Evolutionary conservation across 768 basidiomycete genomes (phyloP), one percentile per base, ranked within the genome.

Genomic region (Mycena maculata): DNA sequence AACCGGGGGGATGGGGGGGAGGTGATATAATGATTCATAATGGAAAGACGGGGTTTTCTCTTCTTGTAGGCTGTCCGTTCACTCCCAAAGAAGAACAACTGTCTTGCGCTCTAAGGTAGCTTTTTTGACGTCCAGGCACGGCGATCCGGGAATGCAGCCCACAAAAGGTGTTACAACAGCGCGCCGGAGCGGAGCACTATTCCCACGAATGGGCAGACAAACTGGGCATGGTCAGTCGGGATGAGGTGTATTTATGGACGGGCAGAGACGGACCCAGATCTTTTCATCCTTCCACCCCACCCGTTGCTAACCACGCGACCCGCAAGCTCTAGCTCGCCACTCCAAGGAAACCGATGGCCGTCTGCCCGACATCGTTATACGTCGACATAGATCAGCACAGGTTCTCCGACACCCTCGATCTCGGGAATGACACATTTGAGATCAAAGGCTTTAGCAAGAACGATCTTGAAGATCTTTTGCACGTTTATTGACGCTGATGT

Each of bases 391-490:
- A 98, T 88, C 74, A 99, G 83, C 72, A 99, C 87, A 28, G 98
- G 98, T 78, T 99, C 96, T 60, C 97, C 98, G 28, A 96, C 93
- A 50, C 95, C 94, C 77, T 96, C 94, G 71, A 98, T 98, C 83
- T 99, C 97, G 28, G 96, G 96, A 72, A 98, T 96, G 72, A 96
- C 95, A 76, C 96, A 98, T 87, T 99, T 99, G 71, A 99, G 88
- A 81, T 99, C 98, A 75, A 99, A 99, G 33, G 96, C 96, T 76
- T 99, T 97, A 52, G 95, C 93, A 54, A 97, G 87, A 48, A 97
- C 95, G 79, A 98, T 98, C 85, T 98, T 96, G 89, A 97, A 97
- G 71, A 97, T 97, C 85, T 99, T 99, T 85, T 99, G 98, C 60
- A 99, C 97, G 80, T 99, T 99, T 84, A 99, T 98, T 67, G 96